Evolutionary conservation across 2,329 filamentous ascomycete species (phyloP).

Genomic region (Sarocladium kiliense): DNA sequence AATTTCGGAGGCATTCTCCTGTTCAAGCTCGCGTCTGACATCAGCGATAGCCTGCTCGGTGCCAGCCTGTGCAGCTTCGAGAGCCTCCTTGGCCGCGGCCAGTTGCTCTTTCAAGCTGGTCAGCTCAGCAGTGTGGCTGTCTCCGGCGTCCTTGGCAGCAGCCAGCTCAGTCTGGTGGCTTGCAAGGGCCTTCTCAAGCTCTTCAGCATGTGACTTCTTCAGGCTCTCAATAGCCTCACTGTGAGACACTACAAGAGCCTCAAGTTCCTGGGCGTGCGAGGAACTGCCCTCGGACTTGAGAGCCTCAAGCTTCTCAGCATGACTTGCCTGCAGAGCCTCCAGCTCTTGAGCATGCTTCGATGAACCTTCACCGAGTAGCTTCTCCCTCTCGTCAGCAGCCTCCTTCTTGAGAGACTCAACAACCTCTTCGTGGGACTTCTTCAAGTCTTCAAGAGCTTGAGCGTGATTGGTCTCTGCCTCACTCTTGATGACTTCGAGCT

Average conservation of each 20-base stretch:
- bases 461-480: constrained; percentile 35
- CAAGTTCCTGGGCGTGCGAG: constrained; percentile 32
- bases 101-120: constrained; percentile 25
- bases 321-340: constrained; percentile 20
- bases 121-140: constrained; percentile 25
- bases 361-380: constrained; percentile 12
- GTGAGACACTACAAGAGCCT: constrained; percentile 32
- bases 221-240: constrained; percentile 35
- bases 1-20: constrained; percentile 40
- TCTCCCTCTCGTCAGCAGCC: constrained; percentile 32
- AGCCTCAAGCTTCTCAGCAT: constrained; percentile 24
- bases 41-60: constrained; percentile 31
- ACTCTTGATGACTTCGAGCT: constrained; percentile 38
- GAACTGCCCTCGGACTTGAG: constrained; percentile 17
- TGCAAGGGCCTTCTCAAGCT: constrained; percentile 15
- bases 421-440: constrained; percentile 37
- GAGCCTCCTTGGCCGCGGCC: constrained; percentile 22
- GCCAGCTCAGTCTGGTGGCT: constrained; percentile 26
- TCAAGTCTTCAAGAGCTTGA: constrained; percentile 36
- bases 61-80: constrained; percentile 11
- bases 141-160: constrained; percentile 23
- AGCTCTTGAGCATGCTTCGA: constrained; percentile 7
- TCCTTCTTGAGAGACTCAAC: constrained; percentile 38
- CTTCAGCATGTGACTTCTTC: constrained; percentile 21
- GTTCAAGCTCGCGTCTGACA: constrained; percentile 38